Evolutionary conservation across 148 eudicot genomes (phyloP).

Genomic region (Chenopodium suecicum): DNA sequence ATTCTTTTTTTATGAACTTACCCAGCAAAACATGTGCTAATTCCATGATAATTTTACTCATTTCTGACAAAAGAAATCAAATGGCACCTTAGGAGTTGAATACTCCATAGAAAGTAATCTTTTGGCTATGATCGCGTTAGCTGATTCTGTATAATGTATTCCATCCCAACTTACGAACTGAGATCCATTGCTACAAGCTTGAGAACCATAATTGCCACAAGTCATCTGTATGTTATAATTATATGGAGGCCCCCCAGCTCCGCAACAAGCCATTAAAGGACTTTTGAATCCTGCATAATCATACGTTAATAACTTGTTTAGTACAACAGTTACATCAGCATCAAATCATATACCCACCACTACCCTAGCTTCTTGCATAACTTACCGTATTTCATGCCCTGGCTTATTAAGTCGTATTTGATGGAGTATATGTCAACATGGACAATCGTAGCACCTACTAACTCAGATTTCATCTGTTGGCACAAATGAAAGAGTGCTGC

Average conservation of each 20-base stretch:
- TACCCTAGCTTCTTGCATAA: background rate
- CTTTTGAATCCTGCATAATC: slow-evolving; percentile 55
- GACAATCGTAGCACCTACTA: slow-evolving; percentile 67
- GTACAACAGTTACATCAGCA: background rate
- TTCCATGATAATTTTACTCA: slow-evolving; percentile 3
- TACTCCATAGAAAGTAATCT: slow-evolving; percentile 65
- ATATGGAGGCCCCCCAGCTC: slow-evolving; percentile 86
- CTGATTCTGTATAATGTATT: slow-evolving; percentile 83
- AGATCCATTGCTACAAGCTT: slow-evolving; percentile 58
- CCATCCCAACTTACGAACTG: slow-evolving; percentile 81
- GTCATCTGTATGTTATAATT: slow-evolving; percentile 59
- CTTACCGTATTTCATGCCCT: slow-evolving; percentile 68
- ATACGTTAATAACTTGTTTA: background rate
- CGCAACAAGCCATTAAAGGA: slow-evolving; percentile 91
- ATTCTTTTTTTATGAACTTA: slow-evolving; percentile 10
- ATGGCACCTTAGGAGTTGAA: slow-evolving; percentile 58
- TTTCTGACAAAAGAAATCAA: slow-evolving; percentile 68
- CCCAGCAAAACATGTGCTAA: background rate
- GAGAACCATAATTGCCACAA: slow-evolving; percentile 63
- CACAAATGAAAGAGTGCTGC: slow-evolving; percentile 50
- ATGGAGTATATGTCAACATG: slow-evolving; percentile 82
- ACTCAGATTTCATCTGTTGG: slow-evolving; percentile 51
- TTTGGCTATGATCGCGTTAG: slow-evolving; percentile 62
- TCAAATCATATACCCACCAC: background rate
- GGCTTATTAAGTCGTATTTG: slow-evolving; percentile 79